A percentile compares a stretch with the other conserved stretches of the same genome.
These are phyloP conservation scores for Curvularia spicifera DNA, from an alignment of 2,329 filamentous ascomycete genomes.

Conservation along the genomic window DNA sequence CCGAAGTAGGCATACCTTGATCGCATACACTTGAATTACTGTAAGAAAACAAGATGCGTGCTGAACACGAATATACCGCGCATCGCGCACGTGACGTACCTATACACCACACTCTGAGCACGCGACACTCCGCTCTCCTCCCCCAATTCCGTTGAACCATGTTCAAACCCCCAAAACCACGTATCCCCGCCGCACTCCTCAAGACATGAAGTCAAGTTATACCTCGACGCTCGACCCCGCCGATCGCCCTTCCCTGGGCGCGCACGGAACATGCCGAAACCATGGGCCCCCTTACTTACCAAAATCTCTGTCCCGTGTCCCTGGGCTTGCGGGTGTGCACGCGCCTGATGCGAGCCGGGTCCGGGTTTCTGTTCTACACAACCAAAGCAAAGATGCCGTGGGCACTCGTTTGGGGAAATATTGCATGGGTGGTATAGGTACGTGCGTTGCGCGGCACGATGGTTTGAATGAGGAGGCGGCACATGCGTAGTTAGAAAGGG, in stretches of 20 bases:
- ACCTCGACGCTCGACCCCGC: slow-evolving; percentile 10
- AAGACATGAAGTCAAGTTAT: slow-evolving; percentile 4
- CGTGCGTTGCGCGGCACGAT: too few relatives aligned
- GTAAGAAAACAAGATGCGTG: neutral
- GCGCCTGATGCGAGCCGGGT: slow-evolving; percentile 2
- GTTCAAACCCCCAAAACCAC: too few relatives aligned
- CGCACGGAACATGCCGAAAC: neutral
- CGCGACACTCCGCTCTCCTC: neutral
- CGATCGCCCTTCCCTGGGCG: slow-evolving; percentile 4
- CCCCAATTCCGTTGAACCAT: neutral
- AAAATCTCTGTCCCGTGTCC: slow-evolving; percentile 6
- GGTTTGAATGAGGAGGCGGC: too few relatives aligned
- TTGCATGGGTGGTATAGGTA: slow-evolving; percentile 21
- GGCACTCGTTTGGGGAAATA: slow-evolving; percentile 35
- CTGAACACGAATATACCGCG: neutral
- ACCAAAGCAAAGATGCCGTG: slow-evolving; percentile 27
- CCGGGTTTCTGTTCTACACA: slow-evolving; percentile 27
- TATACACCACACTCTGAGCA: neutral
- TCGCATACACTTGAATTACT: neutral
- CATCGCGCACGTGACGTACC: neutral
- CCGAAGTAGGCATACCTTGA: neutral
- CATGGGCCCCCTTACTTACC: neutral
- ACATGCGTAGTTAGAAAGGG: too few relatives aligned
- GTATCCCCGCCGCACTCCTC: neutral
- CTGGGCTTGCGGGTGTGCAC: slow-evolving; percentile 14